These are phyloP conservation scores for Endotrypanum monterogeii DNA, from an alignment of 208 protist species.

Conservation along the genomic window DNA sequence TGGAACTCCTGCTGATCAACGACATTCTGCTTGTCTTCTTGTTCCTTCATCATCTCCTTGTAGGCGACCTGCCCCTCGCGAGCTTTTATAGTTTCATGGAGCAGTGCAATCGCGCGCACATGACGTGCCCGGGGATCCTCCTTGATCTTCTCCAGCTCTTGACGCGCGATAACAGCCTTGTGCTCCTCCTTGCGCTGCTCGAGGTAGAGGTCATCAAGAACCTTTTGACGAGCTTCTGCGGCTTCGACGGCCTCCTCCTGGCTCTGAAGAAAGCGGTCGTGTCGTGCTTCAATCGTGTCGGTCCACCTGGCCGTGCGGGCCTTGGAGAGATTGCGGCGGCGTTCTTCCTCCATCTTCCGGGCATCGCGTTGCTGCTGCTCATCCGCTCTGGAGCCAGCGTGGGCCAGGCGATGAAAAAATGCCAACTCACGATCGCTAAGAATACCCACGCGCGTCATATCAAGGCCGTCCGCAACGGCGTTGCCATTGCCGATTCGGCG, in stretches of 20 bases:
- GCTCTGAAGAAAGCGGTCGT: conserved; percentile 52
- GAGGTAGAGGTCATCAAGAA: conserved; percentile 57
- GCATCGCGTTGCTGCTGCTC: conserved; percentile 37
- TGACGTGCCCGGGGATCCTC: conserved; percentile 80
- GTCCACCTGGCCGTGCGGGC: conserved; percentile 58
- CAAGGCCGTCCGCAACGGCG: conserved; percentile 70
- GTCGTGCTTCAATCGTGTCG: conserved; percentile 72
- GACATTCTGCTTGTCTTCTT: conserved; percentile 35
- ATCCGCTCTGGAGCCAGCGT: conserved; percentile 18
- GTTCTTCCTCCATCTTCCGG: conserved; percentile 36
- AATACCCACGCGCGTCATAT: conserved; percentile 57
- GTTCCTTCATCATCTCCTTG: conserved; percentile 34
- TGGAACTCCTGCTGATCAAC: conserved; percentile 35
- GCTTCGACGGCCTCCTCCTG: conserved; percentile 51
- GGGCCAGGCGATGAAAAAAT: conserved; percentile 59
- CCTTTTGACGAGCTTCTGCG: conserved; percentile 53
- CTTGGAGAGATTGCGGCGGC: conserved; percentile 45
- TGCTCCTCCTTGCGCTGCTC: conserved; percentile 70
- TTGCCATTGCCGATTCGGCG: conserved; percentile 80
- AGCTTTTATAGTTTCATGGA: conserved; percentile 63
- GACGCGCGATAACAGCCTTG: conserved; percentile 39
- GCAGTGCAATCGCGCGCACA: conserved; percentile 54
- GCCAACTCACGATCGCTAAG: conserved; percentile 77
- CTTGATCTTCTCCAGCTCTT: conserved; percentile 52
- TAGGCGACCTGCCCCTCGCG: conserved; percentile 79